A percentile compares a stretch with the other conserved stretches of the same genome.
Evolutionary conservation across 805 yeast species (phyloP).

Genomic region (Wickerhamiella sergipiensis): DNA sequence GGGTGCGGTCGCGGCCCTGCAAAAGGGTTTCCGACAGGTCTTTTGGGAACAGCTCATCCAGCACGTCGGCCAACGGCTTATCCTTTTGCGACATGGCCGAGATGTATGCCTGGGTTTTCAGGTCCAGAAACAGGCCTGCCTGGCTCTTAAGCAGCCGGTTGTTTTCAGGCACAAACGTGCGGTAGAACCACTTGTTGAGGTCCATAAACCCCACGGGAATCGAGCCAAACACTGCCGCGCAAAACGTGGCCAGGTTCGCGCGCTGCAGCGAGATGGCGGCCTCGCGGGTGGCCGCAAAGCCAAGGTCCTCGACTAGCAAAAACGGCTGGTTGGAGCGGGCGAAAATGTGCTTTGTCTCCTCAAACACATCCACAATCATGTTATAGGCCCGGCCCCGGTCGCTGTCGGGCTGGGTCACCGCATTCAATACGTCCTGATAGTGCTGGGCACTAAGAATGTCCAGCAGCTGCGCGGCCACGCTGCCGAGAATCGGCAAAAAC

Average conservation of each 20-base stretch:
- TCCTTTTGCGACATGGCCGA: conserved; percentile 59
- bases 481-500: conserved; percentile 57
- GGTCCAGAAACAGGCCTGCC: conserved; percentile 64
- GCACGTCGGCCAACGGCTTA: conserved; percentile 47
- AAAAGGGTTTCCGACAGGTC: conserved; percentile 34
- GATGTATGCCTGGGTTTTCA: conserved; percentile 91
- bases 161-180: conserved; percentile 65
- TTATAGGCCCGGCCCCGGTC: conserved; percentile 48
- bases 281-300: conserved; percentile 5
- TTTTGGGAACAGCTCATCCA: conserved; percentile 64
- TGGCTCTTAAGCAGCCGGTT: conserved; percentile 66
- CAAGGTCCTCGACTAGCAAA: conserved; percentile 7
- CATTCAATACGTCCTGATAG: conserved; percentile 57
- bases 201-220: conserved; percentile 79
- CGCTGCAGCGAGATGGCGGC: conserved; percentile 40
- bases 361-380: conserved; percentile 61
- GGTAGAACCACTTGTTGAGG: conserved; percentile 71
- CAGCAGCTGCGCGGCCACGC: conserved; percentile 66
- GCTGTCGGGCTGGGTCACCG: conserved; percentile 52
- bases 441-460: conserved; percentile 53
- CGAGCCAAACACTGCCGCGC: conserved; percentile 75
- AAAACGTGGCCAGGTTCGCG: conserved; percentile 75
- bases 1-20: conserved; percentile 15
- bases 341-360: conserved; percentile 58
- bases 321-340: conserved; percentile 15